Conservation (phyloP, 306 rosid species). For the Fagus sylvatica region DNA sequence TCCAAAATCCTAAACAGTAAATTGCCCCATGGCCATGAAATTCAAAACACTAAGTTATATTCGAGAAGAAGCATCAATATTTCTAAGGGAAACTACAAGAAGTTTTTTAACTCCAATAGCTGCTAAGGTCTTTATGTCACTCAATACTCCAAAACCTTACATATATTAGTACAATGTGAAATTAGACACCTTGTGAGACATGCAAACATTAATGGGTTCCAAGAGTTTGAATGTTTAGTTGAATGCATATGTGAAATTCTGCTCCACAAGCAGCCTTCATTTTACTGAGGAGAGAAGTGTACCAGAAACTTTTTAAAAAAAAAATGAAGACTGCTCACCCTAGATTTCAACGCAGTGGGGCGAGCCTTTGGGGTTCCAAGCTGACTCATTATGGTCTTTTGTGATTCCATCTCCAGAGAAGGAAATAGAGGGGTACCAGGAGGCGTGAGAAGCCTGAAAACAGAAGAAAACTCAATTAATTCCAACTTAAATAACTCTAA, state of each 20-base stretch:
- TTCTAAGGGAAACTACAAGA: background rate
- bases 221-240: background rate
- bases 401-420: conserved; percentile 87
- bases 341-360: conserved; percentile 70
- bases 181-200: background rate
- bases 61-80: background rate
- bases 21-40: background rate
- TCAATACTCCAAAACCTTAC: background rate
- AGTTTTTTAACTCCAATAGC: background rate
- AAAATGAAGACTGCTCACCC: conserved; percentile 56
- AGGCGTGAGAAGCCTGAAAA: conserved; percentile 91
- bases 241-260: background rate
- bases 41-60: conserved; percentile 5
- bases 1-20: background rate
- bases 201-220: background rate
- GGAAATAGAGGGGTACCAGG: conserved; percentile 99
- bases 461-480: conserved; percentile 24
- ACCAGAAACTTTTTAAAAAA: background rate
- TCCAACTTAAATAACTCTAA: conserved; percentile 19
- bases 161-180: background rate
- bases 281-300: background rate
- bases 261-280: conserved; percentile 1
- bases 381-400: conserved; percentile 74
- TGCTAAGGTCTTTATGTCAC: background rate
- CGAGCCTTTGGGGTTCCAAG: conserved; percentile 73